Conservation (phyloP, 192 early-diverging fungal genomes). For the Linnemannia hyalina region DNA sequence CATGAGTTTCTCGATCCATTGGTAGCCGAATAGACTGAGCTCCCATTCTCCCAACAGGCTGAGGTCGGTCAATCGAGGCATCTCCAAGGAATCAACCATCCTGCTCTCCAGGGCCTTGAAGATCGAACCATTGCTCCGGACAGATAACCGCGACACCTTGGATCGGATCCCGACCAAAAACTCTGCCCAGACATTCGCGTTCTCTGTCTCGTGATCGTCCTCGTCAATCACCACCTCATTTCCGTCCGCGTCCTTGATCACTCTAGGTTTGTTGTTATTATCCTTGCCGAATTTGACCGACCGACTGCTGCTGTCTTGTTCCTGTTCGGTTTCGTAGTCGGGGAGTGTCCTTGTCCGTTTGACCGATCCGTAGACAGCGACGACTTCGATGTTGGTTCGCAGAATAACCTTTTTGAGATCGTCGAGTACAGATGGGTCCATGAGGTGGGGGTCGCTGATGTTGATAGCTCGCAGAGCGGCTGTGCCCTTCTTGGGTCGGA, state of each 20-base stretch:
- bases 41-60: neutral
- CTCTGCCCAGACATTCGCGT: neutral
- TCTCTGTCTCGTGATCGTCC: neutral
- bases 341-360: neutral
- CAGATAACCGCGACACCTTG: constrained; percentile 9
- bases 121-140: neutral
- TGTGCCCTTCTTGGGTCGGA: constrained; percentile 39
- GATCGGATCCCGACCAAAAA: constrained; percentile 13
- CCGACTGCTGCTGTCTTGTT: neutral
- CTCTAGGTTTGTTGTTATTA: neutral
- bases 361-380: neutral
- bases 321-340: neutral
- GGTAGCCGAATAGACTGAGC: constrained; percentile 1
- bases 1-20: constrained; percentile 12
- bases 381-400: neutral
- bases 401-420: constrained; percentile 29
- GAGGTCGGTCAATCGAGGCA: neutral
- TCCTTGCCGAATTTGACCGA: neutral
- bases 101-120: neutral
- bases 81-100: neutral
- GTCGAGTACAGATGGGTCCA: constrained; percentile 8
- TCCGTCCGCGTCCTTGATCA: neutral
- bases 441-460: constrained; percentile 5
- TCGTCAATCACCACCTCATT: neutral
- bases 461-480: constrained; percentile 7